phyloP scores from a whole-genome alignment of 2,329 filamentous ascomycete genomes.

The Dendrostoma leiphaemia region DNA sequence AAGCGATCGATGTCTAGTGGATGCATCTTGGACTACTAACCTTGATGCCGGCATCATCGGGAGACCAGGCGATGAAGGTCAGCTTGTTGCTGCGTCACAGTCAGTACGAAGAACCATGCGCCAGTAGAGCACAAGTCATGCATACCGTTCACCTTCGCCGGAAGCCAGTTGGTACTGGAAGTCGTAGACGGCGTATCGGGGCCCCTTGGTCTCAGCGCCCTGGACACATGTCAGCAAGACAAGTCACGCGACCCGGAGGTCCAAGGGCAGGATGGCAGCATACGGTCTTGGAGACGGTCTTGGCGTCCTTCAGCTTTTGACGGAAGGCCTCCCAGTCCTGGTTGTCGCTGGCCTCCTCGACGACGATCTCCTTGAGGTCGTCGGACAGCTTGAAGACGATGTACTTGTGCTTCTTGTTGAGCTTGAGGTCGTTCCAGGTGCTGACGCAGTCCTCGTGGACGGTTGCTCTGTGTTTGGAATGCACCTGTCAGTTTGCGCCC shows the following conservation, averaged over 20 bases:
- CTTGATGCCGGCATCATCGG: slow-evolving; percentile 76
- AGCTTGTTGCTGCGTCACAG: slow-evolving; percentile 65
- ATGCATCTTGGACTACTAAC: slow-evolving; percentile 44
- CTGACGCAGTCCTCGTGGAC: slow-evolving; percentile 70
- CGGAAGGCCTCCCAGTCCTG: slow-evolving; percentile 72
- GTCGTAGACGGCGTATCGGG: slow-evolving; percentile 81
- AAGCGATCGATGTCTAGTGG: not conserved
- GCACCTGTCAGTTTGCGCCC: slow-evolving; percentile 4
- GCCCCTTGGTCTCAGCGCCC: slow-evolving; percentile 63
- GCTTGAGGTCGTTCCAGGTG: slow-evolving; percentile 79
- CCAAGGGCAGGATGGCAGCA: slow-evolving; percentile 25
- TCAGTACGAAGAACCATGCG: slow-evolving; percentile 19
- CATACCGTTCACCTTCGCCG: slow-evolving; percentile 70
- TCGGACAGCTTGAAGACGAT: slow-evolving; percentile 87
- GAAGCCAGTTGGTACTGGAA: slow-evolving; percentile 72
- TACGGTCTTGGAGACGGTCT: slow-evolving; percentile 69
- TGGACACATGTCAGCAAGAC: slow-evolving; percentile 27
- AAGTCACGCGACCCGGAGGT: slow-evolving; percentile 6
- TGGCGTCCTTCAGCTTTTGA: slow-evolving; percentile 71
- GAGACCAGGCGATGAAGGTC: slow-evolving; percentile 76
- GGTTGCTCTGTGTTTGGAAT: slow-evolving; percentile 55
- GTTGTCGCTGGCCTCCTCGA: slow-evolving; percentile 69
- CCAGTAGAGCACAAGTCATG: slow-evolving; percentile 13
- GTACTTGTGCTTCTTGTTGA: slow-evolving; percentile 78
- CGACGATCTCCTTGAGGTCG: slow-evolving; percentile 77